Evolutionary conservation across 306 rosid species (phyloP).

Genomic region (Medicago arabica): DNA sequence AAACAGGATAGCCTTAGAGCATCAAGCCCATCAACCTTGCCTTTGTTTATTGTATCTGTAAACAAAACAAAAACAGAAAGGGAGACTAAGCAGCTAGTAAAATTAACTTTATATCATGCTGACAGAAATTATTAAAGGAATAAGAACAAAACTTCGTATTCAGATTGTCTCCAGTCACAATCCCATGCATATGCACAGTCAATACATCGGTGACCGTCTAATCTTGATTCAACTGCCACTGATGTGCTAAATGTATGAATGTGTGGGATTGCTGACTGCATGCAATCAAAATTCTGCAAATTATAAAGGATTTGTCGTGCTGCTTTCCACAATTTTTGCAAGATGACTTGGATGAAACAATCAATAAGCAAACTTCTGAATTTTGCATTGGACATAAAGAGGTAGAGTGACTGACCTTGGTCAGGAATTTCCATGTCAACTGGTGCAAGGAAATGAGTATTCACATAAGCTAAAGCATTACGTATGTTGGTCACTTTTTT

Average conservation of each 20-base stretch:
- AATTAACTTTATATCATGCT: not conserved
- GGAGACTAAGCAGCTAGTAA: constrained; percentile 1
- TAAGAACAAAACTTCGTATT: too few species aligned
- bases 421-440: constrained; percentile 63
- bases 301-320: constrained; percentile 13
- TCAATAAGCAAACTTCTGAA: constrained; percentile 13
- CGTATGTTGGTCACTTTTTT: constrained; percentile 61
- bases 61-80: constrained; percentile 24
- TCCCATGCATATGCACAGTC: too few species aligned
- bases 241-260: too few species aligned
- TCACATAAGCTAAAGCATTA: constrained; percentile 73
- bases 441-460: constrained; percentile 68
- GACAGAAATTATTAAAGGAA: too few species aligned
- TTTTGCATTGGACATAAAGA: constrained; percentile 29
- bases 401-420: constrained; percentile 55
- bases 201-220: too few species aligned
- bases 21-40: constrained; percentile 62
- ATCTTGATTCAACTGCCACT: too few species aligned
- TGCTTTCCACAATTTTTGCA: constrained; percentile 16
- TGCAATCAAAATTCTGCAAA: not conserved
- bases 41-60: constrained; percentile 60
- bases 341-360: constrained; percentile 33
- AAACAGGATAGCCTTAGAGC: constrained; percentile 66
- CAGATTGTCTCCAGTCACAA: too few species aligned
- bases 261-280: too few species aligned